Percentiles rank a stretch among this genome's conserved stretches.
phyloP scores from a whole-genome alignment of 2,329 filamentous ascomycete species.

The Leptographium procerum region DNA sequence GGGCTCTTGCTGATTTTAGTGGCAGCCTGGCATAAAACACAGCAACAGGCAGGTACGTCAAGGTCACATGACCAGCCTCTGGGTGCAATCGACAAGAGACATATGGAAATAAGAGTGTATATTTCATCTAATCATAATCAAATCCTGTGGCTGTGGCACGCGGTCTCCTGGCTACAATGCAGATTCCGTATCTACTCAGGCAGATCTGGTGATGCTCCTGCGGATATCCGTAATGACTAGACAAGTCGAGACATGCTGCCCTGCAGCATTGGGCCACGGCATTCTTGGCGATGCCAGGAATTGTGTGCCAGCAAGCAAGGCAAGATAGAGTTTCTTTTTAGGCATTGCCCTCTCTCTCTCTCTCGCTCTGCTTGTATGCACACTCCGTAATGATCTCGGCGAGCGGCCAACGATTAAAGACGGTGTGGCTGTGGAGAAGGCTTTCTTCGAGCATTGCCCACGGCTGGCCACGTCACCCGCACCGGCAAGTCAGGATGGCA shows the following conservation, averaged over 20 bases:
- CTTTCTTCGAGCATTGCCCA: background rate
- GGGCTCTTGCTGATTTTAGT: background rate
- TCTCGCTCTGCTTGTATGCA: too few relatives aligned
- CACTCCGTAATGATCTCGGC: background rate
- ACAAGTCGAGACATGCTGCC: background rate
- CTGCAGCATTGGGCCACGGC: background rate
- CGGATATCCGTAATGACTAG: too few relatives aligned
- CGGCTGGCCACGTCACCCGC: background rate
- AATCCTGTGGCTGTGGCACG: background rate
- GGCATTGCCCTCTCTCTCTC: background rate
- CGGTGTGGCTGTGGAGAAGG: background rate
- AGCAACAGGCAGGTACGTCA: background rate
- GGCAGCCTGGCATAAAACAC: background rate
- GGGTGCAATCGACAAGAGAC: background rate
- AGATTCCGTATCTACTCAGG: too few relatives aligned
- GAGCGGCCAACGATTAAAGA: background rate
- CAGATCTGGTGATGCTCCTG: background rate
- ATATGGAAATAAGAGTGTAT: background rate
- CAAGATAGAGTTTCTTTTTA: background rate
- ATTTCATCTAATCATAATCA: background rate
- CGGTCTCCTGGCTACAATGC: background rate
- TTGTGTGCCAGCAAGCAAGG: background rate
- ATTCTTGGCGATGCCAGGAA: background rate
- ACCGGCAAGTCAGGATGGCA: background rate
- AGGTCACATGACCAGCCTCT: background rate